Evolutionary conservation across 192 early-diverging fungal genomes (phyloP).

Genomic region (Umbelopsis ramanniana): DNA sequence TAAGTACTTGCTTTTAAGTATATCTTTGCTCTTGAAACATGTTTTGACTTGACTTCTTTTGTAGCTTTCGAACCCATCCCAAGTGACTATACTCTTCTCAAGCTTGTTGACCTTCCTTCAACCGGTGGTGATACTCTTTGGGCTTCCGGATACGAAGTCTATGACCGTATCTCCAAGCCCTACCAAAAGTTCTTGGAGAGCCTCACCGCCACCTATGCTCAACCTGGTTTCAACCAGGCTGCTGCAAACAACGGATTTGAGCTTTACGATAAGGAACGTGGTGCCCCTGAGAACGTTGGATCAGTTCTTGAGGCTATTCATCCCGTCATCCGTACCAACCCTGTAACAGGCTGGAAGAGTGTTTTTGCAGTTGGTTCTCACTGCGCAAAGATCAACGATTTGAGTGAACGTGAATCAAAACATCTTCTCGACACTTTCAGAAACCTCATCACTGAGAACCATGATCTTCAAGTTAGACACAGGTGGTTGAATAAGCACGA

Average conservation of each 20-base stretch:
- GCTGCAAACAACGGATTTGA: conserved; percentile 18
- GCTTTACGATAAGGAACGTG: neutral
- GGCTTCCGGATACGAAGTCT: conserved; percentile 46
- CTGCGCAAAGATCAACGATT: conserved; percentile 38
- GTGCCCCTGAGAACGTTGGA: conserved; percentile 42
- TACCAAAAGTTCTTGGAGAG: conserved; percentile 34
- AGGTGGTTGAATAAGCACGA: conserved; percentile 44
- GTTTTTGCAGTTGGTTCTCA: conserved; percentile 32
- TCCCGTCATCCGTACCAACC: conserved; percentile 56
- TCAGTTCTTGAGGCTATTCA: conserved; percentile 42
- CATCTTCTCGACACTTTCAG: conserved; percentile 41
- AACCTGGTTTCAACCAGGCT: conserved; percentile 29
- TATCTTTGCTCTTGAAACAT: too few species aligned
- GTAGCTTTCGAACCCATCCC: conserved; percentile 43
- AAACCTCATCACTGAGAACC: conserved; percentile 40
- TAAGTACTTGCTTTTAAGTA: neutral
- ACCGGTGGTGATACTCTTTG: conserved; percentile 50
- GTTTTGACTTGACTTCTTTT: conserved; percentile 26
- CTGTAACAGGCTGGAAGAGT: conserved; percentile 58
- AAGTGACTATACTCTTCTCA: conserved; percentile 42
- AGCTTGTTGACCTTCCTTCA: conserved; percentile 41
- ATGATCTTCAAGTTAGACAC: conserved; percentile 52
- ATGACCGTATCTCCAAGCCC: conserved; percentile 40
- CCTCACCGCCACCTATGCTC: conserved; percentile 36
- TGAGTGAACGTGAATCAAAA: conserved; percentile 46